Base-by-base conservation (phyloP, 2,329 filamentous ascomycete species). In the Botrytis elliptica region DNA sequence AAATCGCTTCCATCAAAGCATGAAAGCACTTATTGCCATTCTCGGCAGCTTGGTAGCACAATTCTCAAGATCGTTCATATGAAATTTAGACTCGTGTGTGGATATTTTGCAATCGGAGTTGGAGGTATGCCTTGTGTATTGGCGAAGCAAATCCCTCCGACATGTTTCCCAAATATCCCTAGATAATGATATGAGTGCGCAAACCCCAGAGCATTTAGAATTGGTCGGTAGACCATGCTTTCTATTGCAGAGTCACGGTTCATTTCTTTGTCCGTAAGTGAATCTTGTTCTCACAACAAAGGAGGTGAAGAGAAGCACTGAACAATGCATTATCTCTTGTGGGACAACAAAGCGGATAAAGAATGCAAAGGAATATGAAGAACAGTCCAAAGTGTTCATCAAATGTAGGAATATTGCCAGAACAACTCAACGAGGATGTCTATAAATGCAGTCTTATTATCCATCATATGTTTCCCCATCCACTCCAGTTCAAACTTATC, bases 391-490 rank as follows among this genome's bases (percentile, higher is more conserved):
- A 36, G 1, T 42, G 6, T 57, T 68, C 49, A 25, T 69, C 29
- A 25, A 25, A 6, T 57, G 52, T 29, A 57, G n/a, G 52, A 57
- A 33, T 4, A 33, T 14, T 44, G 36, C 20, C 7, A 57, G n/a
- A 69, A 69, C 66, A 57, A 57, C 66, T 42, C 14, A 22, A 16
- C 16, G 49, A 44, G 1, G 49, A 33, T 25, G 7, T 10, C 38
- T 69, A 69, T 33, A 69, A 69, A 59, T 69, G 49, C 1, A 69
- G 49, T 42, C 38, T 25, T 33, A 33, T 57, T 40, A 33, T 42
- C n/a, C 7, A 12, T 12, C 22, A 2, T 57, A 69, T 57, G 49
- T 57, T 36, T 68, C 49, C 57, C 18, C 3, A 68, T 68, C 36
- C 25, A 33, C 49, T 25, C n/a, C 36, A 44, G 66, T 42, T 42